These are phyloP conservation scores for Komagataella pastoris DNA, from an alignment of 805 yeast species.

Conservation along the genomic window DNA sequence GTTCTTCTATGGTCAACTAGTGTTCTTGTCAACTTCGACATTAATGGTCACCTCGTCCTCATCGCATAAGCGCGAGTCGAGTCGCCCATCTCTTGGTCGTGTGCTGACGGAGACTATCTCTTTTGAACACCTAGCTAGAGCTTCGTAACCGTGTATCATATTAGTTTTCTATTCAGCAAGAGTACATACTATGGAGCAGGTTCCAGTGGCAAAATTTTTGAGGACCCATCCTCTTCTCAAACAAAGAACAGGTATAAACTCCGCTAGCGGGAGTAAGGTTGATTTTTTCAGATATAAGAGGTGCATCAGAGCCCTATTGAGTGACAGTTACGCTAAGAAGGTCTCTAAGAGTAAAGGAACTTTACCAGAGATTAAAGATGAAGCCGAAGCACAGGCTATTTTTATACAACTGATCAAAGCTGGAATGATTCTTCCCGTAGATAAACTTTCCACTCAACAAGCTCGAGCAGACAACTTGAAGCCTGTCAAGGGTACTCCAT, in stretches of 20 bases:
- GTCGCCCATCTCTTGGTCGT: neutral
- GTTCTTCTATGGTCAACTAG: too few relatives aligned
- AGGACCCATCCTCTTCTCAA: constrained; percentile 58
- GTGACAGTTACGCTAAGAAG: constrained; percentile 52
- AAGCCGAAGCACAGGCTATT: constrained; percentile 43
- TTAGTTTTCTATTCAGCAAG: neutral
- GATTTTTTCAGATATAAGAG: constrained; percentile 87
- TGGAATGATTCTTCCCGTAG: constrained; percentile 64
- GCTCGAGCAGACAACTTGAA: constrained; percentile 48
- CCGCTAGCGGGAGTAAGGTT: constrained; percentile 52
- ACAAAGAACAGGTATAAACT: constrained; percentile 55
- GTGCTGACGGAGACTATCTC: neutral
- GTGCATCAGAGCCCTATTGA: constrained; percentile 61
- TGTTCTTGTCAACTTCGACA: too few relatives aligned
- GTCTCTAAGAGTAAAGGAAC: constrained; percentile 27
- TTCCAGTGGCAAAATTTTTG: constrained; percentile 59
- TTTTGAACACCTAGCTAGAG: neutral
- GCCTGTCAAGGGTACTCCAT: constrained; percentile 54
- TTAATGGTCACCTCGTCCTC: too few relatives aligned
- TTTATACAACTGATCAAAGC: constrained; percentile 59
- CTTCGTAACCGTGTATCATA: neutral
- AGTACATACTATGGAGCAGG: constrained; percentile 38
- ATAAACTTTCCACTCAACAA: constrained; percentile 57
- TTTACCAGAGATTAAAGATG: constrained; percentile 25
- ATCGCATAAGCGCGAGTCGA: too few relatives aligned